Evolutionary conservation across 768 basidiomycete species (phyloP).

Genomic region (Strobilomyces confusus): DNA sequence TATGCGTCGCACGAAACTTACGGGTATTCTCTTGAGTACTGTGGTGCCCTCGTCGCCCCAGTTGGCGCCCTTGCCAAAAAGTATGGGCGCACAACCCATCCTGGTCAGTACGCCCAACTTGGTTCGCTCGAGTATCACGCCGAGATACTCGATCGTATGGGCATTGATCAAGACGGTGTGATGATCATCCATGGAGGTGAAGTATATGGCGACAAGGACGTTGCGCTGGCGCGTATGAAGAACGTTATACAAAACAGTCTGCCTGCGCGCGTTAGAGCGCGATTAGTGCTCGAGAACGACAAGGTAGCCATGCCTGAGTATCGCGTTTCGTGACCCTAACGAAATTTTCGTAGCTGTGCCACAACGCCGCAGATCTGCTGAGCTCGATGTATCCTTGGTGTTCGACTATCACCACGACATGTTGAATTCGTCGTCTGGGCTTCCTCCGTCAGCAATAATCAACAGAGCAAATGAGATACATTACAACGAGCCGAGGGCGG

Average conservation of each 20-base stretch:
- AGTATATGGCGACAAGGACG: constrained; percentile 74
- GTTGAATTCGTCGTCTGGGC: constrained; percentile 53
- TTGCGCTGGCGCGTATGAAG: constrained; percentile 69
- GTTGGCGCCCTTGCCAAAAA: constrained; percentile 66
- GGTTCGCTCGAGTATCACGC: constrained; percentile 84
- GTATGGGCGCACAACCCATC: constrained; percentile 81
- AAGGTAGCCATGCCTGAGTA: constrained; percentile 46
- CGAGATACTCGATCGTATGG: constrained; percentile 85
- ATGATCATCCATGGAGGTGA: constrained; percentile 89
- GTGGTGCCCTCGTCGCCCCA: constrained; percentile 46
- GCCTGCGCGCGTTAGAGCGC: constrained; percentile 57
- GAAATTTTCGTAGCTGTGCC: constrained; percentile 54
- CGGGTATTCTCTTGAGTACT: constrained; percentile 81
- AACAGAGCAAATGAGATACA: constrained; percentile 76
- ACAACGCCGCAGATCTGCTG: constrained; percentile 81
- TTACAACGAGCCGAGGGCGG: constrained; percentile 83
- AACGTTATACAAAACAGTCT: constrained; percentile 59
- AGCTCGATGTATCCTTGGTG: constrained; percentile 71
- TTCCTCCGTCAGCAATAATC: constrained; percentile 64
- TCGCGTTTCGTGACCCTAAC: background rate
- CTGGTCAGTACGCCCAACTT: constrained; percentile 82
- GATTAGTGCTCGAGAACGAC: constrained; percentile 92
- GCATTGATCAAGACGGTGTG: constrained; percentile 75
- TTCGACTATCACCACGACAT: constrained; percentile 84
- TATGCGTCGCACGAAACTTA: constrained; percentile 79